These are phyloP conservation scores for Chaetomiaceae sp. DNA, from an alignment of 2,329 filamentous ascomycete species.

Conservation along the genomic window DNA sequence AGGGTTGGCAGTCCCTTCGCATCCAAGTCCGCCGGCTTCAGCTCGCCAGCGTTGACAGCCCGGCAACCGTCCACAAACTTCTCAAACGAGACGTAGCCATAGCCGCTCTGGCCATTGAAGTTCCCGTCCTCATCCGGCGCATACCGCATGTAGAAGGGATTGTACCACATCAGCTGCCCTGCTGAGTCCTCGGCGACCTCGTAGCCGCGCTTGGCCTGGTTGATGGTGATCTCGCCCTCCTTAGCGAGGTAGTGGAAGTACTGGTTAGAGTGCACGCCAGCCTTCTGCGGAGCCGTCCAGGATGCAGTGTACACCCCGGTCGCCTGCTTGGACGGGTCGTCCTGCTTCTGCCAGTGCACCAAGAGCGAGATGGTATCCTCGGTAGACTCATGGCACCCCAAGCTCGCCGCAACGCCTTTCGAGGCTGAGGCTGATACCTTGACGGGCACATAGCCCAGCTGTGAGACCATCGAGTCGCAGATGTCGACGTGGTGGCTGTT, in stretches of 20 bases:
- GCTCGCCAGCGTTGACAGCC: constrained; percentile 65
- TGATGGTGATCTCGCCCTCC: constrained; percentile 78
- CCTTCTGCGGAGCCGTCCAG: constrained; percentile 89
- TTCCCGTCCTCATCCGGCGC: constrained; percentile 92
- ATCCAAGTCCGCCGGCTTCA: constrained; percentile 71
- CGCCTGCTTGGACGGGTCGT: constrained; percentile 62
- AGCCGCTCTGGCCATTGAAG: constrained; percentile 84
- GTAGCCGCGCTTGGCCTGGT: constrained; percentile 92
- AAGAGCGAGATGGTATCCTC: constrained; percentile 92
- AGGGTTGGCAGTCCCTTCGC: constrained; percentile 76
- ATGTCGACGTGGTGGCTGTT: constrained; percentile 94
- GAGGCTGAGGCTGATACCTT: constrained; percentile 73
- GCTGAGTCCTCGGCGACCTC: constrained; percentile 79
- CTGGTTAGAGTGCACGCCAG: constrained; percentile 93
- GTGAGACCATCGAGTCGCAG: constrained; percentile 82
- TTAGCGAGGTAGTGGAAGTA: constrained; percentile 92
- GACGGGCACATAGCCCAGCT: constrained; percentile 64
- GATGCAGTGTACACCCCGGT: constrained; percentile 90
- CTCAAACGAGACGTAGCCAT: constrained; percentile 91
- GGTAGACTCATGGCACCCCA: constrained; percentile 74
- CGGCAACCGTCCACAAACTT: constrained; percentile 90
- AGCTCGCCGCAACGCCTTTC: constrained; percentile 67
- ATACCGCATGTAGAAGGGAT: constrained; percentile 94
- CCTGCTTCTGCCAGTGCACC: constrained; percentile 77
- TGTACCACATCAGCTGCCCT: constrained; percentile 74